These are phyloP conservation scores for Raphanus sativus DNA, from an alignment of 345 rosid genomes.

Conservation along the genomic window DNA sequence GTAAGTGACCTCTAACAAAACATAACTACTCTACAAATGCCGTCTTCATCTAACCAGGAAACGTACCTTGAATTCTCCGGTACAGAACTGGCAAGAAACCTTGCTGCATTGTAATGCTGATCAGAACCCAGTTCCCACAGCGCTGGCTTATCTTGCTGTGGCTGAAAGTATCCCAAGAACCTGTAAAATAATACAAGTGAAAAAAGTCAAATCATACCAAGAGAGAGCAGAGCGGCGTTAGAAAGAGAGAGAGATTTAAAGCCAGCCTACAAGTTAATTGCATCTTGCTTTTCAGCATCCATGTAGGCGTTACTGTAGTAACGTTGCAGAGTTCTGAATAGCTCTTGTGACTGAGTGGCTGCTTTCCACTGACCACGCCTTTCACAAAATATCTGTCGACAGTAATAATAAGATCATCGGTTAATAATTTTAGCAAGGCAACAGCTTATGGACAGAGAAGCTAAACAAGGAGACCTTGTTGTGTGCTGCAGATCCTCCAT, in stretches of 20 bases:
- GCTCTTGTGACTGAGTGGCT: conserved; percentile 92
- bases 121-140: conserved; percentile 88
- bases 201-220: conserved; percentile 12
- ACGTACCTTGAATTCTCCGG: conserved; percentile 51
- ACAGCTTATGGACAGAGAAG: no score
- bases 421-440: no score
- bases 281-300: conserved; percentile 93
- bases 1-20: conserved; percentile 6
- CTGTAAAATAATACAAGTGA: conserved; percentile 42
- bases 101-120: conserved; percentile 62
- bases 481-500: conserved; percentile 98
- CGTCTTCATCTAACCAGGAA: not conserved
- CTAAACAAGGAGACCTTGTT: conserved; percentile 61
- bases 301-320: conserved; percentile 89
- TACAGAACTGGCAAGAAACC: conserved; percentile 41
- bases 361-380: conserved; percentile 99
- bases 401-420: conserved; percentile 21
- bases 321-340: conserved; percentile 82
- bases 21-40: not conserved
- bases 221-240: conserved; percentile 3
- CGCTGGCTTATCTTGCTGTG: conserved; percentile 81
- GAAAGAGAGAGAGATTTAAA: not conserved
- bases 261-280: conserved; percentile 80
- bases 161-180: conserved; percentile 96
- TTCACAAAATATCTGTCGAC: conserved; percentile 79